Conservation (phyloP, 352 stramenopile genomes). For the Phytophthora tubulina region DNA sequence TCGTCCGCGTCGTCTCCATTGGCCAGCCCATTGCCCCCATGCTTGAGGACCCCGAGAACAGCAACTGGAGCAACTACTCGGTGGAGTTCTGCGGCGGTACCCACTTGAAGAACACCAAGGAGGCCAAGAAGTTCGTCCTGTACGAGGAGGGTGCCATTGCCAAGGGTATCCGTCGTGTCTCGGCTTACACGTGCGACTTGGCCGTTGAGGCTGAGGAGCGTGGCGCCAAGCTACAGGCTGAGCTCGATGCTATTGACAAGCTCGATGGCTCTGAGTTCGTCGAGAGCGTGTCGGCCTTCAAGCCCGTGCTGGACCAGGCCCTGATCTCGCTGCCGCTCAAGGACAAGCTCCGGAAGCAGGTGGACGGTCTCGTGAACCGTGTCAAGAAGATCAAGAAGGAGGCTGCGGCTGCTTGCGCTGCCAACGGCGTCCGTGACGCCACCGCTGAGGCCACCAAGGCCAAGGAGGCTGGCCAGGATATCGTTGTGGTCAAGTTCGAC, state of each 20-base stretch:
- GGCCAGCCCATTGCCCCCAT: slow-evolving; percentile 82
- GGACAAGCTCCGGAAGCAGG: slow-evolving; percentile 80
- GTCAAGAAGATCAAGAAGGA: slow-evolving; percentile 89
- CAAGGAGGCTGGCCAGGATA: slow-evolving; percentile 67
- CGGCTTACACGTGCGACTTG: slow-evolving; percentile 92
- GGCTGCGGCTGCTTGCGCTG: slow-evolving; percentile 67
- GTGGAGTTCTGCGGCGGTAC: slow-evolving; percentile 99
- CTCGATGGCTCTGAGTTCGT: slow-evolving; percentile 80
- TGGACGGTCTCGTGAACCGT: slow-evolving; percentile 77
- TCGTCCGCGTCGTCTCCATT: slow-evolving; percentile 97
- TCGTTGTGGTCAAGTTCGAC: slow-evolving; percentile 92
- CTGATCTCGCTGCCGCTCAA: slow-evolving; percentile 94
- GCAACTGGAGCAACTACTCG: slow-evolving; percentile 92
- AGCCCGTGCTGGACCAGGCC: slow-evolving; percentile 88
- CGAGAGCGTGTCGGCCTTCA: slow-evolving; percentile 91
- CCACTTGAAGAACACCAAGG: slow-evolving; percentile 96
- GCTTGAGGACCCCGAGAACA: slow-evolving; percentile 91
- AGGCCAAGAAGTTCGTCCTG: slow-evolving; percentile 97
- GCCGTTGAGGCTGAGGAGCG: slow-evolving; percentile 90
- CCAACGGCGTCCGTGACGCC: slow-evolving; percentile 76
- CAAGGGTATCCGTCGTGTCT: slow-evolving; percentile 98
- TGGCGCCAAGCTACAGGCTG: slow-evolving; percentile 81
- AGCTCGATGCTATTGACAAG: slow-evolving; percentile 83
- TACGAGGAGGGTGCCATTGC: slow-evolving; percentile 97
- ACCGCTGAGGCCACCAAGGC: slow-evolving; percentile 62